Conservation (phyloP, 306 rosid genomes). For the Cicer chorassanicum region DNA sequence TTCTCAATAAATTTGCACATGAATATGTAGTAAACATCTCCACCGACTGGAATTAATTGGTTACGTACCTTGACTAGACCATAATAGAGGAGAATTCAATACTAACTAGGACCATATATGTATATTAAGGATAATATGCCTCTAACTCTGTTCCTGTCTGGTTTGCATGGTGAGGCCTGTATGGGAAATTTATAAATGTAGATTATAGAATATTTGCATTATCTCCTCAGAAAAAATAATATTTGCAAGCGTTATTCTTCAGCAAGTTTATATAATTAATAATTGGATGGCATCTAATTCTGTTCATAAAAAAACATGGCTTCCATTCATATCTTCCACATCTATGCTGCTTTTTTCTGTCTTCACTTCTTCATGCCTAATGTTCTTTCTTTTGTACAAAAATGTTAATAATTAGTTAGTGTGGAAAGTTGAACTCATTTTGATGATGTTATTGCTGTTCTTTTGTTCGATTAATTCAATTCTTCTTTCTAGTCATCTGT, state of each 20-base stretch:
- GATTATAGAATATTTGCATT: conserved; percentile 1
- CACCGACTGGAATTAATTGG: no score
- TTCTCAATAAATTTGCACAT: neutral
- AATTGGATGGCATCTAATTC: neutral
- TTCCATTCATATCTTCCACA: neutral
- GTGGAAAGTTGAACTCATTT: no score
- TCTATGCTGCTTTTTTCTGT: neutral
- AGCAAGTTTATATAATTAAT: neutral
- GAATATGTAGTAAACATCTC: neutral
- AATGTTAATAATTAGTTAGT: no score
- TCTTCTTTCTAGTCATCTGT: no score
- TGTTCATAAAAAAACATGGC: neutral
- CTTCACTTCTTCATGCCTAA: neutral
- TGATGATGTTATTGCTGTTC: no score
- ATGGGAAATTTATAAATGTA: conserved; percentile 1
- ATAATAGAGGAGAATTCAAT: neutral
- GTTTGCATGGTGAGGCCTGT: neutral
- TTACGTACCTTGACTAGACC: no score
- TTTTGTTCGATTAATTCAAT: no score
- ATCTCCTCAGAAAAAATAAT: neutral
- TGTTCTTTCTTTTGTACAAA: no score
- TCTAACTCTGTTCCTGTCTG: neutral
- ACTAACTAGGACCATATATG: neutral
- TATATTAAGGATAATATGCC: no score
- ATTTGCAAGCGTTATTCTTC: neutral